Percentiles rank a stretch among this genome's conserved stretches.
Evolutionary conservation across 495 filamentous ascomycete species (phyloP).

Genomic region (Aspergillus wentii): DNA sequence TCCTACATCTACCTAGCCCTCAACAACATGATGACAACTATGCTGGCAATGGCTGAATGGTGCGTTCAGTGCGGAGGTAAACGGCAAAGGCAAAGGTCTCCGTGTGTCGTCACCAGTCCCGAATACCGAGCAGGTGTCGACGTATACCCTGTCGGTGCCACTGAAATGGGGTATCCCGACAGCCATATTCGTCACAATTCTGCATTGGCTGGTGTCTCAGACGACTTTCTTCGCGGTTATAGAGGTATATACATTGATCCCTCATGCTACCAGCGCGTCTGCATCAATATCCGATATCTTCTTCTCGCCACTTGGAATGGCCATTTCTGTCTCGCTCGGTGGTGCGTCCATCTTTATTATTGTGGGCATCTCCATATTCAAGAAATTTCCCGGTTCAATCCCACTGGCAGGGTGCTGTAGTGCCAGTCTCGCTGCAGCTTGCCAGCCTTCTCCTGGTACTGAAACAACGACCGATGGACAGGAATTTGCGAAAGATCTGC

Average conservation of each 20-base stretch:
- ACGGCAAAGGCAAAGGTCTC: slow-evolving; percentile 12
- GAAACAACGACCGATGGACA: neutral
- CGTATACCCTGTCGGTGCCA: slow-evolving; percentile 10
- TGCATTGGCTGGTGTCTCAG: slow-evolving; percentile 12
- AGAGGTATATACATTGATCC: neutral
- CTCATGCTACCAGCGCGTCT: neutral
- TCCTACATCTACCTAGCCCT: slow-evolving; percentile 28
- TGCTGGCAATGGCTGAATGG: slow-evolving; percentile 30
- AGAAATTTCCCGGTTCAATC: neutral
- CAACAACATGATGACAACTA: slow-evolving; percentile 29
- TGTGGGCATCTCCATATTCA: neutral
- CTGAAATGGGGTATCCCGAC: slow-evolving; percentile 6
- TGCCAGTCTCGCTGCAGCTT: neutral
- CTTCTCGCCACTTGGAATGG: neutral
- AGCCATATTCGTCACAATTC: slow-evolving; percentile 1
- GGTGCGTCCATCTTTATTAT: neutral
- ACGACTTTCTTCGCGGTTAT: slow-evolving; percentile 5
- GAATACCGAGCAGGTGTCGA: slow-evolving; percentile 3
- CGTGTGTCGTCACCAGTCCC: slow-evolving; percentile 19
- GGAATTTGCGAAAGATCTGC: neutral
- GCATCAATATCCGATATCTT: neutral
- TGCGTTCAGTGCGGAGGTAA: slow-evolving; percentile 5
- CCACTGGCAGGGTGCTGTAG: neutral
- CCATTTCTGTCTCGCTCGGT: neutral
- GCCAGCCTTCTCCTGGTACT: neutral